Evolutionary conservation across 2,329 filamentous ascomycete species (phyloP).

Genomic region (Claviceps capensis): DNA sequence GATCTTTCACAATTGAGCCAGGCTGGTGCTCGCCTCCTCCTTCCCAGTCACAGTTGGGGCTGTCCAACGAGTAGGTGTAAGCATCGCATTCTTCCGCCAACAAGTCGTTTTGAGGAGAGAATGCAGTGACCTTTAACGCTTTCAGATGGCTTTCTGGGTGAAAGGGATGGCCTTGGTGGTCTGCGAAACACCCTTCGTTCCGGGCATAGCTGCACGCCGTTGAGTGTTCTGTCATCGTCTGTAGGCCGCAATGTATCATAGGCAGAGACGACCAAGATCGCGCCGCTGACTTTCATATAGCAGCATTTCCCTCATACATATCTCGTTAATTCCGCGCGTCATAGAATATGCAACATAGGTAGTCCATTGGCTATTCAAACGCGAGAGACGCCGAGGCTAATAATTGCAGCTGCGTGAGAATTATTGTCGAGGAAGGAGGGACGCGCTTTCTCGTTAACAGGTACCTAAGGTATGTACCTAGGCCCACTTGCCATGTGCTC

Average conservation of each 20-base stretch:
- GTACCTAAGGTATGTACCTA: neutral
- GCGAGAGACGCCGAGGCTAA: neutral
- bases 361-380: neutral
- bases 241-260: neutral
- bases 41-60: neutral
- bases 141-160: constrained; percentile 12
- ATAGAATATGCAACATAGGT: neutral
- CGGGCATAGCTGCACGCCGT: constrained; percentile 12
- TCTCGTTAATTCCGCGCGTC: neutral
- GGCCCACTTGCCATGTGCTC: no score
- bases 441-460: neutral
- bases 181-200: constrained; percentile 14
- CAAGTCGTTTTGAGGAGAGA: neutral
- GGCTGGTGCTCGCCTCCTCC: neutral
- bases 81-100: neutral
- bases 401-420: neutral
- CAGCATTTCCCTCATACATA: neutral
- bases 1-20: neutral
- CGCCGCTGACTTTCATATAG: neutral
- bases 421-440: neutral
- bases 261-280: neutral
- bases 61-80: neutral
- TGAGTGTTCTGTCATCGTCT: neutral
- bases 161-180: constrained; percentile 14
- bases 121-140: constrained; percentile 7